A percentile compares a stretch with the other conserved stretches of the same genome.
Conservation (phyloP, 2,329 filamentous ascomycete genomes). For the Cercospora sojina region DNA sequence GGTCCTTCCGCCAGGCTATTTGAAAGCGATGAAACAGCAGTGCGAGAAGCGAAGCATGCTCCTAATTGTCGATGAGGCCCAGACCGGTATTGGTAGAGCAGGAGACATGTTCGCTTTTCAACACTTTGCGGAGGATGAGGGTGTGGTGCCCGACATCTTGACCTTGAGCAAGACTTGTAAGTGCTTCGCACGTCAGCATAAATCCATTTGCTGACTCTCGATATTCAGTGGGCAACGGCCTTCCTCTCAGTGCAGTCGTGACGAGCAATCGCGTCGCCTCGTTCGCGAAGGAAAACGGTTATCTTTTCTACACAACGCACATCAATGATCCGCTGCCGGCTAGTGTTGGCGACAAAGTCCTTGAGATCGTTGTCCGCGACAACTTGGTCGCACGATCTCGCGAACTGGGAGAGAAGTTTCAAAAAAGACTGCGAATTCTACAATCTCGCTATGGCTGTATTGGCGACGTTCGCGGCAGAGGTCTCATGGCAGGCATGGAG, state of each 20-base stretch:
- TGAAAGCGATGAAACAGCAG: slow-evolving; percentile 55
- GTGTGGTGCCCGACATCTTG: slow-evolving; percentile 52
- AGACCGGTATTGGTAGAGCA: not conserved
- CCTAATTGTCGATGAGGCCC: not conserved
- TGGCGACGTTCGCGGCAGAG: slow-evolving; percentile 36
- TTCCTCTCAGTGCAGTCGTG: slow-evolving; percentile 34
- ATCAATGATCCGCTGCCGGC: slow-evolving; percentile 36
- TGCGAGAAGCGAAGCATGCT: slow-evolving; percentile 44
- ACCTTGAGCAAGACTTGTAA: slow-evolving; percentile 33
- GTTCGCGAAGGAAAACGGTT: slow-evolving; percentile 27
- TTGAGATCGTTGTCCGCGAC: slow-evolving; percentile 36
- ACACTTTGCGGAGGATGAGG: slow-evolving; percentile 44
- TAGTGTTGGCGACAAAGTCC: slow-evolving; percentile 34
- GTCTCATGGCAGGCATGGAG: slow-evolving; percentile 36
- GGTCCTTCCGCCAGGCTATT: slow-evolving; percentile 58
- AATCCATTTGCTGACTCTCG: not conserved
- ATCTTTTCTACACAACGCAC: slow-evolving; percentile 37
- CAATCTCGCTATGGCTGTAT: slow-evolving; percentile 34
- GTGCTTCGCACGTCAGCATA: not conserved
- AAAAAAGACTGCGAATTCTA: slow-evolving; percentile 26
- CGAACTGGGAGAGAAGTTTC: slow-evolving; percentile 28
- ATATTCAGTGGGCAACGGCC: slow-evolving; percentile 30
- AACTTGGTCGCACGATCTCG: slow-evolving; percentile 27
- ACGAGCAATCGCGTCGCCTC: slow-evolving; percentile 31
- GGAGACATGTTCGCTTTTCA: slow-evolving; percentile 47